phyloP scores from a whole-genome alignment of 768 basidiomycete genomes.

The Mycena leptocephala region DNA sequence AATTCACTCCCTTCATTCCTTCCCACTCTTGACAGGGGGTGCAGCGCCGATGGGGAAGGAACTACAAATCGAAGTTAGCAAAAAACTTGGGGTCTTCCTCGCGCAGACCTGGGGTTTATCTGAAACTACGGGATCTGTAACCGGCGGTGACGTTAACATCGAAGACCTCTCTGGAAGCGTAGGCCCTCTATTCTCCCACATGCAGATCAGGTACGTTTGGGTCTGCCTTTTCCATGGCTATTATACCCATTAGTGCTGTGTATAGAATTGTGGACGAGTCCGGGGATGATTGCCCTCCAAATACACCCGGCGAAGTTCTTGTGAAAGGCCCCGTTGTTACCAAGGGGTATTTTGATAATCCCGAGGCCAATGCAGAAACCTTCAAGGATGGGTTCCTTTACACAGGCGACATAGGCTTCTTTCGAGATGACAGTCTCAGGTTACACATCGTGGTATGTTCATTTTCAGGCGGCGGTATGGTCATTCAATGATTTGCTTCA shows the following conservation, averaged over 20 bases:
- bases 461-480: too few species aligned
- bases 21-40: slow-evolving; percentile 17
- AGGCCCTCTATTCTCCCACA: slow-evolving; percentile 6
- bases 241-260: not conserved
- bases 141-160: slow-evolving; percentile 5
- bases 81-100: slow-evolving; percentile 26
- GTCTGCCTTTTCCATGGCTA: not conserved
- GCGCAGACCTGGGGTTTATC: slow-evolving; percentile 32
- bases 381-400: slow-evolving; percentile 32
- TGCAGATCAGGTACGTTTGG: not conserved
- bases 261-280: slow-evolving; percentile 28
- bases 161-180: slow-evolving; percentile 29
- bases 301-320: slow-evolving; percentile 27
- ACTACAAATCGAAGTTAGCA: slow-evolving; percentile 17
- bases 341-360: slow-evolving; percentile 38
- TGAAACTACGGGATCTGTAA: slow-evolving; percentile 23
- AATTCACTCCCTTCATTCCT: not conserved
- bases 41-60: slow-evolving; percentile 32
- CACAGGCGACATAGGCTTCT: slow-evolving; percentile 38
- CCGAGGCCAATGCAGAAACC: slow-evolving; percentile 25
- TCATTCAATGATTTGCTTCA: not conserved
- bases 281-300: slow-evolving; percentile 27
- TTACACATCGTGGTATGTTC: slow-evolving; percentile 28
- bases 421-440: slow-evolving; percentile 14
- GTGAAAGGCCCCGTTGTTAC: slow-evolving; percentile 32